Conservation (phyloP, 495 filamentous ascomycete species). For the Tuber melanosporum region DNA sequence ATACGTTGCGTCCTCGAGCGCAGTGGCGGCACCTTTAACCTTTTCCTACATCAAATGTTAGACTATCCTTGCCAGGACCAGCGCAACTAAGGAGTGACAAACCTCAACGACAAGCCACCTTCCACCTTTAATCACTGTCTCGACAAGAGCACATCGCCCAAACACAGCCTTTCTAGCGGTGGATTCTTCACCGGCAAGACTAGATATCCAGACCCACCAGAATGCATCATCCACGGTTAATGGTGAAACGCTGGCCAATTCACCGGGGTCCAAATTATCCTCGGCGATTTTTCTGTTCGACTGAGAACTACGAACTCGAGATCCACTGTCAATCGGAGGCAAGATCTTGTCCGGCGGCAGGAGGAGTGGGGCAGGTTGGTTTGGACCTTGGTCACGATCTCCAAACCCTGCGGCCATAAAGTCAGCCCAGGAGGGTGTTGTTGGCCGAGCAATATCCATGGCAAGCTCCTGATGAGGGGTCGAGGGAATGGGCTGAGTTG, state of each 20-base stretch:
- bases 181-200: constrained; percentile 84
- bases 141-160: constrained; percentile 84
- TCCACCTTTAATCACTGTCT: constrained; percentile 72
- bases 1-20: constrained; percentile 74
- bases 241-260: constrained; percentile 80
- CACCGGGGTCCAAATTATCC: constrained; percentile 75
- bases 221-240: constrained; percentile 92
- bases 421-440: constrained; percentile 95
- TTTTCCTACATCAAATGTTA: constrained; percentile 69
- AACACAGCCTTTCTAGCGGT: constrained; percentile 80
- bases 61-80: background rate
- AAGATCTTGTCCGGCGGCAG: constrained; percentile 85
- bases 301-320: constrained; percentile 75
- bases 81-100: background rate
- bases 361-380: constrained; percentile 55
- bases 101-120: constrained; percentile 68
- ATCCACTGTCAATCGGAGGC: constrained; percentile 67
- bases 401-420: constrained; percentile 87
- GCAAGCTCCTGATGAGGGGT: constrained; percentile 31
- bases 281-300: constrained; percentile 66
- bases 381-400: constrained; percentile 47
- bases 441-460: constrained; percentile 69
- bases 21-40: constrained; percentile 83
- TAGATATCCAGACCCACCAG: constrained; percentile 99
- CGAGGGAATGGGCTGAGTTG: constrained; percentile 32